Conservation (phyloP, 1,284 basidiomycete genomes). For the Puccinia hordei region DNA sequence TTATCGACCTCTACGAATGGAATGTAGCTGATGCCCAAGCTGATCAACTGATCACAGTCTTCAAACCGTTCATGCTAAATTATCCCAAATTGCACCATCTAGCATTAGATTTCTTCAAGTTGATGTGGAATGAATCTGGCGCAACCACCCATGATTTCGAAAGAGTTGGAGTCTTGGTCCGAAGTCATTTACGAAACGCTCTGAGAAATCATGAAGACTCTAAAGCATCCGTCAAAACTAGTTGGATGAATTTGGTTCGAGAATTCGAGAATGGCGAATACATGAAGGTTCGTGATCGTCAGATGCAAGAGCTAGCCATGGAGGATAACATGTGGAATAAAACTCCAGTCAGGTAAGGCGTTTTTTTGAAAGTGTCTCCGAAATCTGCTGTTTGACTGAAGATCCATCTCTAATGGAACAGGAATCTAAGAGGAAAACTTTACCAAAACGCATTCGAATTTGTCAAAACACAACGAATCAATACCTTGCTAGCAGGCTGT, state of each 20-base stretch:
- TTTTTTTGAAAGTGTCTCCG: too few species aligned
- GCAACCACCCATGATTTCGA: slow-evolving; percentile 77
- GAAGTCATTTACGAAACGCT: slow-evolving; percentile 68
- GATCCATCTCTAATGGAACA: slow-evolving; percentile 58
- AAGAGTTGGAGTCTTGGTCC: slow-evolving; percentile 76
- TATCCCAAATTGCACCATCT: slow-evolving; percentile 80
- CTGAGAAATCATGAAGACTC: slow-evolving; percentile 43
- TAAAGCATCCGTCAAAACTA: slow-evolving; percentile 11
- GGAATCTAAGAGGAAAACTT: slow-evolving; percentile 80
- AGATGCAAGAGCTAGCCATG: slow-evolving; percentile 88
- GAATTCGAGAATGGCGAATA: slow-evolving; percentile 86
- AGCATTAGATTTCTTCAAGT: slow-evolving; percentile 82
- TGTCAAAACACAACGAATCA: slow-evolving; percentile 83
- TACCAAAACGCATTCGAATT: slow-evolving; percentile 92
- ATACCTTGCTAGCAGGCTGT: slow-evolving; percentile 82
- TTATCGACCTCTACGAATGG: slow-evolving; percentile 50
- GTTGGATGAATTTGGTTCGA: slow-evolving; percentile 79
- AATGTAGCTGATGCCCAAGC: slow-evolving; percentile 42
- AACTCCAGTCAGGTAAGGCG: slow-evolving; percentile 73
- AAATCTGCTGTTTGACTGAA: too few species aligned
- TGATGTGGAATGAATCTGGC: slow-evolving; percentile 93
- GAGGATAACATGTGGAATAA: slow-evolving; percentile 87
- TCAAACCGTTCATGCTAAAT: slow-evolving; percentile 86
- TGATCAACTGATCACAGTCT: slow-evolving; percentile 61
- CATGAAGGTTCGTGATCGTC: slow-evolving; percentile 79